Evolutionary conservation across 441 rosid species (phyloP).

Genomic region (Corymbia citriodora): DNA sequence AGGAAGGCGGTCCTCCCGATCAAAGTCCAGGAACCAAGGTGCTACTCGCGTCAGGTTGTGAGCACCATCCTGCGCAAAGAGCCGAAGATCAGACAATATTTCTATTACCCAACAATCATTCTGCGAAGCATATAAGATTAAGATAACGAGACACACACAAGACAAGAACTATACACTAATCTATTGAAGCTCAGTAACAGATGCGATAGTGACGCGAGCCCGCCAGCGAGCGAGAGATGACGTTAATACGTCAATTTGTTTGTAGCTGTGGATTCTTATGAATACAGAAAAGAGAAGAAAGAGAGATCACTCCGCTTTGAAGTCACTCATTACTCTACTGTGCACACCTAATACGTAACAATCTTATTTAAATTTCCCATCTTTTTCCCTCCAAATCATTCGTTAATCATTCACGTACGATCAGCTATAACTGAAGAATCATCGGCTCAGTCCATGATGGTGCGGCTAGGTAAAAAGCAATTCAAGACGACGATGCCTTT

Average conservation of each 20-base stretch:
- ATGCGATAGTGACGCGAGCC: not conserved
- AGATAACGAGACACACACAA: not conserved
- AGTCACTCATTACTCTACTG: slow-evolving; percentile 29
- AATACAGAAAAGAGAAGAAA: not conserved
- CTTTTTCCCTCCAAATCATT: not conserved
- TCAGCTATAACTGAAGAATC: not conserved
- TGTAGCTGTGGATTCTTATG: slow-evolving; percentile 26
- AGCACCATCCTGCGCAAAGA: not conserved
- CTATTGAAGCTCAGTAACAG: slow-evolving; percentile 5
- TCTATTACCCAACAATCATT: not conserved
- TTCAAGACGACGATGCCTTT: not conserved
- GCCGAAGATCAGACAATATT: not conserved
- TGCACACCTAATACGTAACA: not conserved
- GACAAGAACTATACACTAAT: not conserved
- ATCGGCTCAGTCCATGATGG: not conserved
- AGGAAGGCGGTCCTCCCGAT: not conserved
- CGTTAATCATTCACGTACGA: not conserved
- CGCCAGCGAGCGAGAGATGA: slow-evolving; percentile 10
- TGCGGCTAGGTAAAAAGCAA: not conserved
- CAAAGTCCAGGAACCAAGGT: not conserved
- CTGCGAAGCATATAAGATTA: not conserved
- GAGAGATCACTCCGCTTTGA: slow-evolving; percentile 24
- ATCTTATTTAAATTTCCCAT: not conserved
- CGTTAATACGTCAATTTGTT: slow-evolving; percentile 33
- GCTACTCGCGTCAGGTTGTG: not conserved